These are phyloP conservation scores for Penicillium rolfsii DNA, from an alignment of 2,329 filamentous ascomycete genomes.

Conservation along the genomic window DNA sequence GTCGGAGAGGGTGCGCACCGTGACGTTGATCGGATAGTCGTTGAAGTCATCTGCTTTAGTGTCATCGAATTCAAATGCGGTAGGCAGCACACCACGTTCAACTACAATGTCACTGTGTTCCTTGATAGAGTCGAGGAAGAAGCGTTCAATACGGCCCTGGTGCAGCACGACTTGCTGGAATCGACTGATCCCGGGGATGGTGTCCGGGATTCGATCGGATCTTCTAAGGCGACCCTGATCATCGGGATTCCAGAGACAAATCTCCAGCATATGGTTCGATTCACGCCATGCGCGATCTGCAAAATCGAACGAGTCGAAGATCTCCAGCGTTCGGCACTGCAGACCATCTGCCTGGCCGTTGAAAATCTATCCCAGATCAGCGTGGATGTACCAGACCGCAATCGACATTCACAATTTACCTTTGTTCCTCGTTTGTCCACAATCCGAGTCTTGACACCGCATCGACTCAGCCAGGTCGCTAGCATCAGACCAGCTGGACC, in stretches of 20 bases:
- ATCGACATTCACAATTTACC: conserved; percentile 12
- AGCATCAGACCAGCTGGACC: conserved; percentile 55
- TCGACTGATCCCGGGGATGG: conserved; percentile 62
- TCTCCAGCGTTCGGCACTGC: conserved; percentile 69
- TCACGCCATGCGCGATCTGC: conserved; percentile 60
- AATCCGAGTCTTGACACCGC: conserved; percentile 53
- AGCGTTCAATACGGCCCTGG: conserved; percentile 70
- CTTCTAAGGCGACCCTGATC: conserved; percentile 60
- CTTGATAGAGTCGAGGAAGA: conserved; percentile 65
- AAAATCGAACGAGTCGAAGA: conserved; percentile 73
- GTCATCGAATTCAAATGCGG: conserved; percentile 58
- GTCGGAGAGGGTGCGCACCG: conserved; percentile 60
- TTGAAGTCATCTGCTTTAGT: conserved; percentile 50
- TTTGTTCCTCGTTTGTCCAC: conserved; percentile 51
- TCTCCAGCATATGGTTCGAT: conserved; percentile 33
- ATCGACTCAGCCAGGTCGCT: conserved; percentile 54
- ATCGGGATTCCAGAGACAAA: conserved; percentile 47
- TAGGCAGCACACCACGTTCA: conserved; percentile 64
- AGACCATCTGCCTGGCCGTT: conserved; percentile 58
- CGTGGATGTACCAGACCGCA: background rate
- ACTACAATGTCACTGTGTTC: conserved; percentile 58
- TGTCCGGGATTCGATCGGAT: conserved; percentile 65
- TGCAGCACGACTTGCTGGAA: conserved; percentile 70
- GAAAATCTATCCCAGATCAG: conserved; percentile 12
- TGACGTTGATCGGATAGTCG: conserved; percentile 65